Conservation (phyloP, 2,329 filamentous ascomycete species). For the Paecilomyces niveus region DNA sequence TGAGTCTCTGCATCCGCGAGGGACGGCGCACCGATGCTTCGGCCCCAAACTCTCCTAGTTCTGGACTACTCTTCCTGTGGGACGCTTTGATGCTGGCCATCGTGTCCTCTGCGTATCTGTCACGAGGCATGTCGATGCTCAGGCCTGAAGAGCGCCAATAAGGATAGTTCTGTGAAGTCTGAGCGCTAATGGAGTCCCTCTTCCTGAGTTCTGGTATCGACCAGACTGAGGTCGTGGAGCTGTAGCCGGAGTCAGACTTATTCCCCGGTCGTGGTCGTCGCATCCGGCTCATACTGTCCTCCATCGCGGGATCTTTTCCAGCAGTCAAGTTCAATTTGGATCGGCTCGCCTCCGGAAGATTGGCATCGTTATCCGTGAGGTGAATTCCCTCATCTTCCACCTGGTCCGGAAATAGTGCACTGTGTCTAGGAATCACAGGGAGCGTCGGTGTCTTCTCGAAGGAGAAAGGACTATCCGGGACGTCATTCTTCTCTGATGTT, state of each 20-base stretch:
- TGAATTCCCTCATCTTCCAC: slow-evolving; percentile 11
- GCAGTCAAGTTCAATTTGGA: background rate
- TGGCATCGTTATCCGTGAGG: slow-evolving; percentile 14
- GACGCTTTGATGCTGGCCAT: background rate
- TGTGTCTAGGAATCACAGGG: slow-evolving; percentile 3
- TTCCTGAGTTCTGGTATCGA: background rate
- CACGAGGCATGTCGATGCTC: background rate
- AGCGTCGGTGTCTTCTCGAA: slow-evolving; percentile 25
- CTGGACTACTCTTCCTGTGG: background rate
- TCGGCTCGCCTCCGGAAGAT: background rate
- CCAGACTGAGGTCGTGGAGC: slow-evolving; percentile 23
- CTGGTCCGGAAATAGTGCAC: slow-evolving; percentile 11
- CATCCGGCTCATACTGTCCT: slow-evolving; percentile 4
- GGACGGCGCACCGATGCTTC: background rate
- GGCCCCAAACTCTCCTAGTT: background rate
- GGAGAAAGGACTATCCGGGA: slow-evolving; percentile 25
- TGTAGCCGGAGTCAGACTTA: slow-evolving; percentile 34
- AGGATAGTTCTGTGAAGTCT: background rate
- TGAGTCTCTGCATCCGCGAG: background rate
- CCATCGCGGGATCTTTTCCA: slow-evolving; percentile 8
- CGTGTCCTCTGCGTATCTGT: background rate
- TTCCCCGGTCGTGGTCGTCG: slow-evolving; percentile 16
- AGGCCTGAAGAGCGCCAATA: background rate
- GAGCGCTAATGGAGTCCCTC: background rate
- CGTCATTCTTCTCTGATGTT: slow-evolving; percentile 14